Base-by-base conservation (phyloP, 306 rosid species). In the Cucurbita pepo region DNA sequence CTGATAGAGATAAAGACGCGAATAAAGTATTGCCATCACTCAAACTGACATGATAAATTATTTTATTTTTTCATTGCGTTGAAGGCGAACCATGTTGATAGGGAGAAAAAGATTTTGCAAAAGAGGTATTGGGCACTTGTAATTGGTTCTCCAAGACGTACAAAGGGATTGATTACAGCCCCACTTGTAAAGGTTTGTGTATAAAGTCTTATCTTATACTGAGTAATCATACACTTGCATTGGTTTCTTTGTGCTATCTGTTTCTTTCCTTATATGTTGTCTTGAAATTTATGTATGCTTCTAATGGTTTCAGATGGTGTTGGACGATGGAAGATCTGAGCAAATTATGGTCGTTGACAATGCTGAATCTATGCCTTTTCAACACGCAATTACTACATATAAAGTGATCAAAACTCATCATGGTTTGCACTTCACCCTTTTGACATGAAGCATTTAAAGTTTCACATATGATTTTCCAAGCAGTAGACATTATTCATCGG, bases 51-150 rank as follows among this genome's bases (percentile, higher is more conserved):
- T 56, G 47, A 36, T 0, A 30, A 36, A 6, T 47, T 79, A 55
- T 51, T 34, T 60, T 59, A 37, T 56, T 64, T 58, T 58, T 59
- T 77, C 80, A 16, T 79, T 51, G 55, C 19, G 2, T 63, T 15
- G 16, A 58, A 58, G 64, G 64, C 45, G 63, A 66, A 83, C 83
- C 82, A 83, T 81, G 61, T 64, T 69, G 80, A 60, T 40, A 63
- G 76, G 55, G 78, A 78, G 76, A 81, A 77, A 77, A 86, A 77
- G 81, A 54, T 84, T 80, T 86, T 90, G 77, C 87, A 82, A 82
- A 85, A 88, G 85, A 83, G 77, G 82, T 94, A 90, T 75, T 75
- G 82, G 90, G 96, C 98, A n/a, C 85, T 94, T 56, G 98, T 94
- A 82, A 79, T 94, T 70, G 98, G 98, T 72, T 85, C 87, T 81